Percentiles rank a stretch among this genome's conserved stretches.
Conservation (phyloP, 257 asterid genomes). For the Craterostigma plantagineum region DNA sequence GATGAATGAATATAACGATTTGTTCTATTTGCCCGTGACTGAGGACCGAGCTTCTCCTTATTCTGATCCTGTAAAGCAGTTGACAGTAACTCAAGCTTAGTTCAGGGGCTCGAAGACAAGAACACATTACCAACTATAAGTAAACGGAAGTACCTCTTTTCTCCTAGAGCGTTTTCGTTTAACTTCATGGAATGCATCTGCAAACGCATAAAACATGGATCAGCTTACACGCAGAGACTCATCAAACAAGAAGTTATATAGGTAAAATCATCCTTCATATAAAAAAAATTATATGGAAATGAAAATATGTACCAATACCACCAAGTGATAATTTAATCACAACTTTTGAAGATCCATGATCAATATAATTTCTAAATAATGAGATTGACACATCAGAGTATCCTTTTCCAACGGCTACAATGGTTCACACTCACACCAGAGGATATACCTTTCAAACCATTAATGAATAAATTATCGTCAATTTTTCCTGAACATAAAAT, state of each 20-base stretch:
- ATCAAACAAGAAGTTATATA: background rate
- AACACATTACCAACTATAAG: background rate
- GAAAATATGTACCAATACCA: no score
- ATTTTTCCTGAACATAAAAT: no score
- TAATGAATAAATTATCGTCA: no score
- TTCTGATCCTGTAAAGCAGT: slow-evolving; percentile 30
- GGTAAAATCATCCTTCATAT: slow-evolving; percentile 1
- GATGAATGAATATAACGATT: slow-evolving; percentile 46
- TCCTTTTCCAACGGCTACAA: no score
- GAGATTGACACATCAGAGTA: no score
- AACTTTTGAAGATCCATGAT: no score
- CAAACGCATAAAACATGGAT: slow-evolving; percentile 8
- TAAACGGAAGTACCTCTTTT: slow-evolving; percentile 47
- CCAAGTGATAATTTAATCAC: no score
- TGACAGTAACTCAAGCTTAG: slow-evolving; percentile 6
- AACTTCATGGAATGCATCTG: slow-evolving; percentile 90
- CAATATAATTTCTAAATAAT: no score
- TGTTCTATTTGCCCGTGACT: slow-evolving; percentile 42
- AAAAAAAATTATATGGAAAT: slow-evolving; percentile 4
- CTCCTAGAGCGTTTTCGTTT: slow-evolving; percentile 63
- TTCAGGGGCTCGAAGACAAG: background rate
- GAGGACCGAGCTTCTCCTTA: slow-evolving; percentile 63
- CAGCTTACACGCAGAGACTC: slow-evolving; percentile 3
- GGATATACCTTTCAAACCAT: no score
- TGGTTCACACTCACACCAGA: no score